These are phyloP conservation scores for Cercophora sp. DNA, from an alignment of 495 filamentous ascomycete genomes.

Conservation along the genomic window DNA sequence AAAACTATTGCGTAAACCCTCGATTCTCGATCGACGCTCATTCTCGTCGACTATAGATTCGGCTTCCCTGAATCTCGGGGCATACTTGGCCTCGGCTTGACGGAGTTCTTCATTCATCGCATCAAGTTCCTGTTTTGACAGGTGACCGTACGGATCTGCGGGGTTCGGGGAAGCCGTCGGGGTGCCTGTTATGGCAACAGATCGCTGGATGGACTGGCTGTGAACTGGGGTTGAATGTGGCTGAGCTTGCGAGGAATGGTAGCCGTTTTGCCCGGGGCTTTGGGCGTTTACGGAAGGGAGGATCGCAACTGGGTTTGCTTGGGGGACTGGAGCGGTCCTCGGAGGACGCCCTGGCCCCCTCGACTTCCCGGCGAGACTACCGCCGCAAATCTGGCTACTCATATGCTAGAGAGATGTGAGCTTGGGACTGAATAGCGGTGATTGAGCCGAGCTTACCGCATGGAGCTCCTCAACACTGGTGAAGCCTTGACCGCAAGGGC, in stretches of 20 bases:
- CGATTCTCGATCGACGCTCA: constrained; percentile 28
- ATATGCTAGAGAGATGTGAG: constrained; percentile 26
- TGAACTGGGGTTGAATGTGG: constrained; percentile 12
- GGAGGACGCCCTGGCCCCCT: constrained; percentile 21
- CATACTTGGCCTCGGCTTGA: constrained; percentile 35
- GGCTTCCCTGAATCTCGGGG: constrained; percentile 36
- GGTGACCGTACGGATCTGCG: constrained; percentile 38
- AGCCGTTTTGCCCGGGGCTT: constrained; percentile 10
- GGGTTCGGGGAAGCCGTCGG: constrained; percentile 16
- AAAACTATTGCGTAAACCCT: constrained; percentile 42
- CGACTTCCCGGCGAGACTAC: constrained; percentile 3
- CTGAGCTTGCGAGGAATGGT: constrained; percentile 3
- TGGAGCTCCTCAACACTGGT: constrained; percentile 28
- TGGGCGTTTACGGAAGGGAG: constrained; percentile 11
- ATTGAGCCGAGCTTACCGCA: constrained; percentile 33
- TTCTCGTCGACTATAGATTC: constrained; percentile 32
- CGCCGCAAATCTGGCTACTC: constrained; percentile 32
- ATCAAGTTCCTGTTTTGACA: constrained; percentile 22
- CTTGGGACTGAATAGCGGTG: too few species aligned
- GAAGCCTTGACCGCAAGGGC: constrained; percentile 39
- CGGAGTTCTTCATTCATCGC: constrained; percentile 35
- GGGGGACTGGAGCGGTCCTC: constrained; percentile 2
- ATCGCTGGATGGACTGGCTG: background rate
- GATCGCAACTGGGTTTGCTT: constrained; percentile 13
- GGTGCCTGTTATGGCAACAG: background rate